A percentile compares a stretch with the other conserved stretches of the same genome.
Evolutionary conservation across 805 yeast species (phyloP).

Genomic region (Cyberlindnera samutprakarnensis): DNA sequence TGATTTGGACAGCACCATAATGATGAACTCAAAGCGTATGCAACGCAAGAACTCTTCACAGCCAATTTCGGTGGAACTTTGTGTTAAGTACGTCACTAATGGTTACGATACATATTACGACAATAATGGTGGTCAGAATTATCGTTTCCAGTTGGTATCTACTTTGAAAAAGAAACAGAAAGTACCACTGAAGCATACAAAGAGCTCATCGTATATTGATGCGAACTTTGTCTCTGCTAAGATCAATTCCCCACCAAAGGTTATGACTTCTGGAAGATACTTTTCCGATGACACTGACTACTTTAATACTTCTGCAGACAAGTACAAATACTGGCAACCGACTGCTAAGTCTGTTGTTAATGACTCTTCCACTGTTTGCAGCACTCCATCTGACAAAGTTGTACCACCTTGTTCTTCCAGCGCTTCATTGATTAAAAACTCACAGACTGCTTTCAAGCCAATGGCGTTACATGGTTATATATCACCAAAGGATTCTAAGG

Average conservation of each 20-base stretch:
- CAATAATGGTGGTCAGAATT: constrained; percentile 31
- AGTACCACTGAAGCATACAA: neutral
- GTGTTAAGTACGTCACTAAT: constrained; percentile 30
- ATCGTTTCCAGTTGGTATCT: constrained; percentile 25
- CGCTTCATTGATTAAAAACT: constrained; percentile 4
- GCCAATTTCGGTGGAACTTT: constrained; percentile 25
- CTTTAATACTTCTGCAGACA: constrained; percentile 15
- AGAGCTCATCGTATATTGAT: constrained; percentile 7
- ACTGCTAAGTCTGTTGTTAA: too few species aligned
- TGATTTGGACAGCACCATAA: constrained; percentile 27
- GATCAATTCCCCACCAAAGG: constrained; percentile 11
- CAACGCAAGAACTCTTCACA: constrained; percentile 7
- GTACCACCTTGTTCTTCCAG: constrained; percentile 4
- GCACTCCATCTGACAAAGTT: constrained; percentile 2
- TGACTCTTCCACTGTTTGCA: too few species aligned
- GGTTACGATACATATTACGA: constrained; percentile 30
- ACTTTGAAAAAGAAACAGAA: constrained; percentile 7
- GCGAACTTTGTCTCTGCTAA: constrained; percentile 11
- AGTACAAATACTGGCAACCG: constrained; percentile 6
- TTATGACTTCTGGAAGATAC: constrained; percentile 16
- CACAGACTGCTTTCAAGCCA: constrained; percentile 5
- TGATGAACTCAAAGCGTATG: constrained; percentile 10
- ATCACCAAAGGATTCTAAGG: neutral
- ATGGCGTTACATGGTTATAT: constrained; percentile 2
- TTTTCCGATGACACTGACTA: constrained; percentile 23